Percentiles rank a stretch among this genome's conserved stretches.
Evolutionary conservation across 202 grass and related monocot species (phyloP).

Genomic region (Brachypodium distachyon): DNA sequence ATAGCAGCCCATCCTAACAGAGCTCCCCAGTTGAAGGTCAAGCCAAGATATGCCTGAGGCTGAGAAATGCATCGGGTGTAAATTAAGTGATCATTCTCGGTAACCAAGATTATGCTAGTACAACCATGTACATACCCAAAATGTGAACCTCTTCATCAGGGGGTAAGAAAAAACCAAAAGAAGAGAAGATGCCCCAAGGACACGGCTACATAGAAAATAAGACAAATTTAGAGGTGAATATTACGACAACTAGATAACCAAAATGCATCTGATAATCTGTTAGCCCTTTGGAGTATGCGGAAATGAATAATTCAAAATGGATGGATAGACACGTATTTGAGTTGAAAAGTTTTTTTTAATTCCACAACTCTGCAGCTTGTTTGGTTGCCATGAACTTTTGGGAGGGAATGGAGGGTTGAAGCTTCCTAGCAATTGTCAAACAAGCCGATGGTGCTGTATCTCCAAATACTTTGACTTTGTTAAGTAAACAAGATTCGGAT

Average conservation of each 20-base stretch:
- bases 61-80: slow-evolving; percentile 21
- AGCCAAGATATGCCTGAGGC: slow-evolving; percentile 87
- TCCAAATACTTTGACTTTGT: neutral
- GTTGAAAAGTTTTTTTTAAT: neutral
- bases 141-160: slow-evolving; percentile 87
- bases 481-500: neutral
- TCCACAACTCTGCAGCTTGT: neutral
- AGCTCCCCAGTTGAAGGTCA: slow-evolving; percentile 92
- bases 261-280: neutral
- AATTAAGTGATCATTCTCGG: neutral
- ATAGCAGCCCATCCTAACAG: slow-evolving; percentile 89
- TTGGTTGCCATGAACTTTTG: neutral
- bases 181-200: slow-evolving; percentile 83
- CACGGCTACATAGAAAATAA: slow-evolving; percentile 36
- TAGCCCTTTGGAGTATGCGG: neutral
- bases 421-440: too few species aligned
- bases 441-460: neutral
- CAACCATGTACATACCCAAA: slow-evolving; percentile 49
- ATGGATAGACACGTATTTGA: neutral
- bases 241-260: neutral
- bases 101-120: neutral
- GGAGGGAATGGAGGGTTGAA: neutral
- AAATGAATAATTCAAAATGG: neutral
- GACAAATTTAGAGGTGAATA: neutral
- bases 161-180: slow-evolving; percentile 76